Evolutionary conservation across 768 basidiomycete genomes (phyloP), one percentile per base, ranked within the genome.

Genomic region (Phanerochaete carnosa): DNA sequence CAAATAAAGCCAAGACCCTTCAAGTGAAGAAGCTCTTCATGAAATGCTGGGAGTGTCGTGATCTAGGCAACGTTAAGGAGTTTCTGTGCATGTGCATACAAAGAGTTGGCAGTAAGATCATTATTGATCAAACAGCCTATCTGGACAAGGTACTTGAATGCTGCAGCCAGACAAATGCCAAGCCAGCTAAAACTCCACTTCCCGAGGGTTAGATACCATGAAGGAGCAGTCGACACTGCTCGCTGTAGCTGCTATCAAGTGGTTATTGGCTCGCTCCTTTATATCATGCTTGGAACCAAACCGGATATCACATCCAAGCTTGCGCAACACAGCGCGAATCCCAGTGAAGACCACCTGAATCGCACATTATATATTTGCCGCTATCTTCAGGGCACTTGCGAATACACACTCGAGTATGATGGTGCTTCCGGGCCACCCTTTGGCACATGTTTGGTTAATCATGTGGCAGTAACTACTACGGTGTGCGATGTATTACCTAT

Each of bases 61-160:
- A 68, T 56, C 51, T 67, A n/a, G 66, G 66, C 13, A 6, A 60
- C 3, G 59, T 37, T 16, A 59, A 45, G 37, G 59, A 59, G 45
- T 57, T 75, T n/a, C 66, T 73, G 1, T 60, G 68, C 15, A 67
- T 73, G 23, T 25, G 68, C n/a, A 65, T 72, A 12, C 25, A 12
- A 12, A n/a, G 33, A 1, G 9, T 60, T 6, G 55, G 51, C 22
- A 47, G n/a, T 6, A 26, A 50, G 49, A 37, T 60, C 52, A 3
- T 25, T 9, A 51, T 64, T 2, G 59, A 68, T 39, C 64, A 68
- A 57, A 15, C 5, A 15, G 16, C 54, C 13, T 66, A 68, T 45
- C 47, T 61, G 0, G 54, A 62, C 2, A 63, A 61, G 35, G 45
- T 66, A 0, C 12, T 68, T 1, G 25, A 60, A 39, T 1, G 43